Evolutionary conservation across 345 rosid species (phyloP).

Genomic region (Populus nigra): DNA sequence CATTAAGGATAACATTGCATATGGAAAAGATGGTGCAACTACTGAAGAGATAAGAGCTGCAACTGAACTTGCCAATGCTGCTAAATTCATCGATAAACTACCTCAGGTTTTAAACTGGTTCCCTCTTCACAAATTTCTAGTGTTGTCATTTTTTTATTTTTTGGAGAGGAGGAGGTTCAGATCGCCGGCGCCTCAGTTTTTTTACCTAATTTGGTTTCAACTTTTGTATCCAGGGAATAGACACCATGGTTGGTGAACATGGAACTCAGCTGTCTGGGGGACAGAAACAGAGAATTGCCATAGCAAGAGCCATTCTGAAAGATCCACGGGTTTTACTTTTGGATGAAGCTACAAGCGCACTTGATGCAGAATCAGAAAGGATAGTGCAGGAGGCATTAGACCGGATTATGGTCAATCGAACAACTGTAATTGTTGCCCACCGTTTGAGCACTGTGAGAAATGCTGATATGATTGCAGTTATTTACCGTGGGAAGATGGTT

Average conservation of each 20-base stretch:
- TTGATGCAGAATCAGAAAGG: constrained; percentile 34
- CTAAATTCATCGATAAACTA: constrained; percentile 27
- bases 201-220: not conserved
- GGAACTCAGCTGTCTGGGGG: constrained; percentile 40
- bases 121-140: not conserved
- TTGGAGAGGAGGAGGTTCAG: not conserved
- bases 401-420: constrained; percentile 29
- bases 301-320: constrained; percentile 40
- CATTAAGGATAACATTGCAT: constrained; percentile 47
- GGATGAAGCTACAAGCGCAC: constrained; percentile 43
- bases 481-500: constrained; percentile 74
- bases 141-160: not conserved
- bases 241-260: constrained; percentile 21
- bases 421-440: constrained; percentile 35
- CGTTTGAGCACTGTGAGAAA: constrained; percentile 42
- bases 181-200: not conserved
- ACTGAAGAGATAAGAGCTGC: constrained; percentile 41
- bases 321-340: constrained; percentile 31
- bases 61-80: constrained; percentile 37
- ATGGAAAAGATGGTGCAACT: constrained; percentile 30
- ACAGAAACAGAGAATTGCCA: constrained; percentile 41
- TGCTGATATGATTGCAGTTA: constrained; percentile 77
- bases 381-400: constrained; percentile 34
- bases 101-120: constrained; percentile 14
- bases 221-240: constrained; percentile 10